Evolutionary conservation across 352 stramenopile species (phyloP).

Genomic region (Phytophthora ohioensis): DNA sequence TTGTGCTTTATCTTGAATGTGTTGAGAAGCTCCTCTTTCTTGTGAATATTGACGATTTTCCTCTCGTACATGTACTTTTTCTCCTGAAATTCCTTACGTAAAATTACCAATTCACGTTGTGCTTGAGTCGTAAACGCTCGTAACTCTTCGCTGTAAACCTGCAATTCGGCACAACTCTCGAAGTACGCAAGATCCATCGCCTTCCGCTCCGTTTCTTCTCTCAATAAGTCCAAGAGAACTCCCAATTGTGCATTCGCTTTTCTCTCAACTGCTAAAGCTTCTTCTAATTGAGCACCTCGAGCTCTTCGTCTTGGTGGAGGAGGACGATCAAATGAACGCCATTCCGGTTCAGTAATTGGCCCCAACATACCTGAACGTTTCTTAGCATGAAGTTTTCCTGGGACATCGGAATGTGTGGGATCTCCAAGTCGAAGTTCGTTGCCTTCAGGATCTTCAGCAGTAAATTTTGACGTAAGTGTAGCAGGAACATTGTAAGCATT

Average conservation of each 20-base stretch:
- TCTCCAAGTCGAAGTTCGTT: constrained; percentile 13
- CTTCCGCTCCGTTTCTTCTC: constrained; percentile 79
- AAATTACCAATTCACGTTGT: constrained; percentile 38
- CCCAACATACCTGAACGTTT: constrained; percentile 78
- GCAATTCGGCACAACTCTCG: constrained; percentile 69
- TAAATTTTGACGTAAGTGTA: constrained; percentile 20
- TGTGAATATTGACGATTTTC: constrained; percentile 63
- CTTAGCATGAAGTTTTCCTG: constrained; percentile 57
- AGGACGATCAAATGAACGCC: constrained; percentile 34
- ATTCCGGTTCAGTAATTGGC: constrained; percentile 70
- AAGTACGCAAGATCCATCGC: constrained; percentile 84
- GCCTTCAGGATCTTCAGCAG: constrained; percentile 23
- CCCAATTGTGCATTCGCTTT: constrained; percentile 54
- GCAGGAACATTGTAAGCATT: constrained; percentile 49
- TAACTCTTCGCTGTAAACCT: constrained; percentile 61
- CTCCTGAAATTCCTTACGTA: constrained; percentile 57
- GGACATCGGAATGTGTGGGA: constrained; percentile 15
- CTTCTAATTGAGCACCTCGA: constrained; percentile 75
- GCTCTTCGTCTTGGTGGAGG: constrained; percentile 59
- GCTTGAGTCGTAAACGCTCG: constrained; percentile 56
- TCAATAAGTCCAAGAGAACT: constrained; percentile 55
- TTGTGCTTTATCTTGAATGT: constrained; percentile 78
- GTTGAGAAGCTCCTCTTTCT: constrained; percentile 76
- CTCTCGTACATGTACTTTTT: constrained; percentile 65
- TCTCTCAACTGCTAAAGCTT: constrained; percentile 63